Evolutionary conservation across 164 flowering plant species (phyloP), one percentile per base, ranked within the genome.

Genomic region (Hamamelis virginiana): DNA sequence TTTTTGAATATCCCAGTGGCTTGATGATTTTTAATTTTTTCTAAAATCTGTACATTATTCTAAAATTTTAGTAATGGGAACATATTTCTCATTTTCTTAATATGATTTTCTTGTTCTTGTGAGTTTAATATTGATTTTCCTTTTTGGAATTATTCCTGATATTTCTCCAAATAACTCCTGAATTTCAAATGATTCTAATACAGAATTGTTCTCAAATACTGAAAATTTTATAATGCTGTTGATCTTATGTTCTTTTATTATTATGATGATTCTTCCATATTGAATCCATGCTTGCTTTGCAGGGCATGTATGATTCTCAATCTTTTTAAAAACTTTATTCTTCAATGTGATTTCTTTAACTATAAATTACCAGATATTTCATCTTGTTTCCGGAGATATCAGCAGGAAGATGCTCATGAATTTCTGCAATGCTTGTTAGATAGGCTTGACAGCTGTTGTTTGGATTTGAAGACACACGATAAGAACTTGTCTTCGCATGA

Each of bases 331-430:
- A 64, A 33, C 41, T 33, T 33, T 33, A 33, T 33, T 2, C 2
- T 33, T 33, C 41, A 33, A 33, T 33, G 2, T 33, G 41, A 33
- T 33, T 78, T 69, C 88, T 84, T 89, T 64, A 86, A 82, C 38
- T 62, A 18, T 18, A 15, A 53, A 60, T 68, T 19, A 48, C 53
- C 64, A 94, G 98, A 86, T 69, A 43, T 91, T 38, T 88, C 90
- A 16, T 72, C 96, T 14, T 62, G 15, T 66, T 94, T 94, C 59
- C 67, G 45, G 22, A 80, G 85, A 65, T 82, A 62, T 68, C 79
- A 84, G 68, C 99, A 92, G 74, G 98, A 92, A 81, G 99, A 95
- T 89, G 99, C 99, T 50, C 99, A 95, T 84, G 99, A 92, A 65
- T 95, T 91, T 69, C 73, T 92, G 63, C 94, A 90, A 48, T 85